Conservation (phyloP, 306 rosid genomes). For the Alnus glutinosa region DNA sequence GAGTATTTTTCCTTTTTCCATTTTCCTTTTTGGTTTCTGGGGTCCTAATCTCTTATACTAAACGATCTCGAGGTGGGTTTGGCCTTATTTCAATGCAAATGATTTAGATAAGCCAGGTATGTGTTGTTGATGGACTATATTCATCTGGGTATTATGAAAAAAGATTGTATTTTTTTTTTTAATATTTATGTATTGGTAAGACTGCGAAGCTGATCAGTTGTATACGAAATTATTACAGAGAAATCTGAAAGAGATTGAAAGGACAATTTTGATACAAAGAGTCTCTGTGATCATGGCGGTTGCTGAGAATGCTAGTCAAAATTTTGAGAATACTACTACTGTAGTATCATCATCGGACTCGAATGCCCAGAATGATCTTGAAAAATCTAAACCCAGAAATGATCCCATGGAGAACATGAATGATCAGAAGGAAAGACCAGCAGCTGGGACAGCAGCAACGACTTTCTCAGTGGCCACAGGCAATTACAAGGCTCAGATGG, state of each 20-base stretch:
- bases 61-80: conserved; percentile 49
- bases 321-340: conserved; percentile 45
- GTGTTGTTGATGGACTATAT: conserved; percentile 8
- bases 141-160: conserved; percentile 7
- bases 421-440: conserved; percentile 45
- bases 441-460: conserved; percentile 37
- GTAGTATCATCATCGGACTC: conserved; percentile 52
- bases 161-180: background rate
- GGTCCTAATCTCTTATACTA: conserved; percentile 33
- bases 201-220: conserved; percentile 24
- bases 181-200: background rate
- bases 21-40: conserved; percentile 17
- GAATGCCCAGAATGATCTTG: conserved; percentile 46
- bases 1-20: conserved; percentile 1
- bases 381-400: conserved; percentile 56
- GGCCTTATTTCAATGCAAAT: conserved; percentile 38
- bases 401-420: conserved; percentile 39
- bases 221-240: conserved; percentile 24
- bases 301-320: conserved; percentile 78
- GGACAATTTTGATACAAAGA: conserved; percentile 26
- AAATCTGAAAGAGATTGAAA: conserved; percentile 29
- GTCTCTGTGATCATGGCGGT: conserved; percentile 72
- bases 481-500: conserved; percentile 53
- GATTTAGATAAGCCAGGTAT: conserved; percentile 50
- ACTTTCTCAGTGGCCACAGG: conserved; percentile 43